Conservation (phyloP, 768 basidiomycete genomes). For the Gyrodon lividus region DNA sequence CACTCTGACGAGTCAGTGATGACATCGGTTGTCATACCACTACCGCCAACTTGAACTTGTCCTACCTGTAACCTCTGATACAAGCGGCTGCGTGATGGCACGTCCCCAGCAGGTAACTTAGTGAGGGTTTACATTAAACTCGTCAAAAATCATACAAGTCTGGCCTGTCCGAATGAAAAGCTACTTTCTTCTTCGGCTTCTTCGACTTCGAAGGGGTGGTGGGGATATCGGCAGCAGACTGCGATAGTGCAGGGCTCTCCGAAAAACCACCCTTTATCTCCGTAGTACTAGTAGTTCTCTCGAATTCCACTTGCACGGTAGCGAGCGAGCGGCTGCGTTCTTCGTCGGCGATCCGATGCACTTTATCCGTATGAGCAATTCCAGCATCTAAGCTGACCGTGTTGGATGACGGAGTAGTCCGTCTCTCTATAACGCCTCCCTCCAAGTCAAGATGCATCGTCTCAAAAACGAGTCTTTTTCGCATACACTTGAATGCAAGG, state of each 20-base stretch:
- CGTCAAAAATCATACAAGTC: slow-evolving; percentile 74
- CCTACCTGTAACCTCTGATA: too few species aligned
- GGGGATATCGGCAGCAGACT: slow-evolving; percentile 7
- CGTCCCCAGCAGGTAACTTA: too few species aligned
- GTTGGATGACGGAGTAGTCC: slow-evolving; percentile 52
- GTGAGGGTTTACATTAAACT: too few species aligned
- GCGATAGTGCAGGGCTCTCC: slow-evolving; percentile 11
- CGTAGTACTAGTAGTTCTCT: slow-evolving; percentile 22
- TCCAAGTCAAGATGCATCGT: slow-evolving; percentile 87
- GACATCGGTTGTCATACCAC: too few species aligned
- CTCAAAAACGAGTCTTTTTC: slow-evolving; percentile 86
- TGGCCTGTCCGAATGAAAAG: slow-evolving; percentile 62
- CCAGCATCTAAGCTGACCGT: slow-evolving; percentile 18
- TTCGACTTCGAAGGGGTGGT: slow-evolving; percentile 31
- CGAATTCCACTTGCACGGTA: slow-evolving; percentile 45
- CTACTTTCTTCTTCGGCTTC: slow-evolving; percentile 65
- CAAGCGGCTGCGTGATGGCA: too few species aligned
- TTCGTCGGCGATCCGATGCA: slow-evolving; percentile 6
- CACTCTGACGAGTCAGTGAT: too few species aligned
- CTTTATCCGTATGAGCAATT: slow-evolving; percentile 17
- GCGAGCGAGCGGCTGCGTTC: slow-evolving; percentile 28
- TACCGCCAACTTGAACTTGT: too few species aligned
- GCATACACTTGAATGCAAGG: slow-evolving; percentile 88
- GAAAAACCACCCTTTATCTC: background rate
- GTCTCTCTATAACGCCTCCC: slow-evolving; percentile 77